Conservation (phyloP, 176 grass and related monocot genomes). For the Musa itinerans region DNA sequence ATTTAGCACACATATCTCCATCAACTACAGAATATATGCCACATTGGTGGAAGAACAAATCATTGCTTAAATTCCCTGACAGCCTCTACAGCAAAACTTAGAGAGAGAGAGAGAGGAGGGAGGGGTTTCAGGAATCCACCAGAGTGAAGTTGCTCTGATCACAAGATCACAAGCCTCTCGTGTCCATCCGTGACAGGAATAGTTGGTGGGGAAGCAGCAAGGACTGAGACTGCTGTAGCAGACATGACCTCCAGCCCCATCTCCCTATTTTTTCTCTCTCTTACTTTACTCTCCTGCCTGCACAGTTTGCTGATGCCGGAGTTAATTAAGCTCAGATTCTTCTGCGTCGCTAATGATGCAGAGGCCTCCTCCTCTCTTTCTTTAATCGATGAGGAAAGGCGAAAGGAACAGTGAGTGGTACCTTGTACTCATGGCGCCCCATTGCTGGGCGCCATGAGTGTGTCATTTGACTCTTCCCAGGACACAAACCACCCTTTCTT, state of each 20-base stretch:
- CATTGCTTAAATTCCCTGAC: not conserved
- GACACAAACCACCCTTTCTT: not conserved
- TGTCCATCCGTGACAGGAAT: not conserved
- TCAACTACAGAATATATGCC: not conserved
- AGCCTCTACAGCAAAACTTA: not conserved
- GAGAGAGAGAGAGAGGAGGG: not conserved
- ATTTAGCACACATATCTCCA: not conserved
- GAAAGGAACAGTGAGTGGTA: not conserved
- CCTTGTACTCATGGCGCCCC: not conserved
- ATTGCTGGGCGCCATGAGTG: conserved; percentile 33
- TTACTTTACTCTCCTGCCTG: too few species aligned
- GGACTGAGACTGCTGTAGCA: not conserved
- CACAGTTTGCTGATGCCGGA: too few species aligned
- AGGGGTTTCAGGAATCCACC: too few species aligned
- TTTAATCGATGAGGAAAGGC: not conserved
- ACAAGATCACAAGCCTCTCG: not conserved
- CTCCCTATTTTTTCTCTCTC: too few species aligned
- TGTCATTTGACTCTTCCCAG: conserved; percentile 22
- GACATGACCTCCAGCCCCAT: not conserved
- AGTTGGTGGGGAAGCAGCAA: not conserved
- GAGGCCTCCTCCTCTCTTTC: not conserved
- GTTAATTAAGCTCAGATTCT: too few species aligned
- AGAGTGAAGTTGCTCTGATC: too few species aligned
- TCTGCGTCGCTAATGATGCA: too few species aligned
- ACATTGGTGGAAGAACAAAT: not conserved